These are phyloP conservation scores for Lactifluus volemus DNA, from an alignment of 768 basidiomycete genomes.

Conservation along the genomic window DNA sequence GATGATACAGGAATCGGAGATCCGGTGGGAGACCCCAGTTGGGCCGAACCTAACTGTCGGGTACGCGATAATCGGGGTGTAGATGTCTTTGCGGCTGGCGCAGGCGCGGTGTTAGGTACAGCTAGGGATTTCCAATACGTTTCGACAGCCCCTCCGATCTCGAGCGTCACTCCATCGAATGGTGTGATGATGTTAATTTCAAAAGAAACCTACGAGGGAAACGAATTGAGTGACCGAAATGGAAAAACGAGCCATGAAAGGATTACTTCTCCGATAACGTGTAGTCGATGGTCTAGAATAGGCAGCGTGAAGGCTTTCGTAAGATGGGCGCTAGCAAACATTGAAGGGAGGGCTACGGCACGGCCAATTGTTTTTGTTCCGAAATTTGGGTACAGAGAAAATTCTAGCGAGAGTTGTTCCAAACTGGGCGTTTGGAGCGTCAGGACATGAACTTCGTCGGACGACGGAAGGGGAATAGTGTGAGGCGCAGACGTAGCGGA, in stretches of 20 bases:
- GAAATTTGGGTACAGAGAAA: slow-evolving; percentile 95
- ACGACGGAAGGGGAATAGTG: slow-evolving; percentile 78
- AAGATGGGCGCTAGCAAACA: slow-evolving; percentile 52
- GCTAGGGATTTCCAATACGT: slow-evolving; percentile 97
- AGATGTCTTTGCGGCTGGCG: slow-evolving; percentile 18
- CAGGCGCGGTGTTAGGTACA: slow-evolving; percentile 30
- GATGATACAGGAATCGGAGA: slow-evolving; percentile 40
- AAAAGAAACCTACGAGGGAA: slow-evolving; percentile 61
- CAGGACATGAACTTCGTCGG: slow-evolving; percentile 62
- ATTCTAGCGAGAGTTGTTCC: slow-evolving; percentile 70
- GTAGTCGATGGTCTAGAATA: slow-evolving; percentile 85
- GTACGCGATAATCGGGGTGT: slow-evolving; percentile 23
- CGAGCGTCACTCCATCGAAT: slow-evolving; percentile 86
- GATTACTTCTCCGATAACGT: slow-evolving; percentile 85
- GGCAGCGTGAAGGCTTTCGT: slow-evolving; percentile 56
- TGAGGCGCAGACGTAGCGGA: slow-evolving; percentile 84
- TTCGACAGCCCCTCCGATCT: slow-evolving; percentile 91
- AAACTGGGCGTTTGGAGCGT: slow-evolving; percentile 79
- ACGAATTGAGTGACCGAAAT: background rate
- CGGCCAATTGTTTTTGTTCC: slow-evolving; percentile 95
- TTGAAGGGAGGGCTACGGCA: slow-evolving; percentile 73
- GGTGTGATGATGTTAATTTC: slow-evolving; percentile 80
- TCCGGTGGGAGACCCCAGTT: slow-evolving; percentile 52
- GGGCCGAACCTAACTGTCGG: slow-evolving; percentile 27
- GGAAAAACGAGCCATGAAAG: background rate